Base-by-base conservation (phyloP, 2,329 filamentous ascomycete genomes). In the Daldinia sp. region DNA sequence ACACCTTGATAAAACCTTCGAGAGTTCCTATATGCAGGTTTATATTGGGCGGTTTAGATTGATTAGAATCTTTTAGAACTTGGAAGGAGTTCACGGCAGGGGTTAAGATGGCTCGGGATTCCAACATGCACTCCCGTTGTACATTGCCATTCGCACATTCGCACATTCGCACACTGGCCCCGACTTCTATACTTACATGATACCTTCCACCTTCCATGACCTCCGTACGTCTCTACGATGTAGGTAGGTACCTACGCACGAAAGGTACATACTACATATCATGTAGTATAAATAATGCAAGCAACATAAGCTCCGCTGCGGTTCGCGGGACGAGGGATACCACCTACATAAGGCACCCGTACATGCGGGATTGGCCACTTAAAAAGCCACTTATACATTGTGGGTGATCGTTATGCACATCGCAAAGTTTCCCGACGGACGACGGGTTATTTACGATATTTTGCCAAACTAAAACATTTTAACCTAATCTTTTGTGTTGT, bases 221-320 rank as follows among this genome's bases (percentile, higher is more conserved):
- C n/a, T n/a, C n/a, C n/a, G n/a, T n/a, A n/a, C n/a, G n/a, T n/a
- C n/a, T n/a, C n/a, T n/a, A n/a, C n/a, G n/a, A n/a, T n/a, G n/a
- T n/a, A n/a, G n/a, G n/a, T n/a, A n/a, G n/a, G n/a, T n/a, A n/a
- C n/a, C n/a, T n/a, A n/a, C n/a, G n/a, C n/a, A n/a, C n/a, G n/a
- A n/a, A n/a, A n/a, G n/a, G n/a, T n/a, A n/a, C n/a, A n/a, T n/a
- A n/a, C n/a, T 39, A 39, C 35, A 39, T 39, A 39, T 3, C 6
- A 13, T 9, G 5, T 39, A 9, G 35, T 63, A 61, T 64, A 53
- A 65, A 61, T 65, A 60, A 67, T 67, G 62, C 65, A 63, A 55
- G 58, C 56, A 65, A 65, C 65, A 65, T 65, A 65, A 67, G 59
- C 56, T 67, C 65, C 62, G 65, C 62, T 65, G 58, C 59, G 58